A percentile compares a stretch with the other conserved stretches of the same genome.
phyloP scores from a whole-genome alignment of 805 yeast genomes.

The Candida michaelii region DNA sequence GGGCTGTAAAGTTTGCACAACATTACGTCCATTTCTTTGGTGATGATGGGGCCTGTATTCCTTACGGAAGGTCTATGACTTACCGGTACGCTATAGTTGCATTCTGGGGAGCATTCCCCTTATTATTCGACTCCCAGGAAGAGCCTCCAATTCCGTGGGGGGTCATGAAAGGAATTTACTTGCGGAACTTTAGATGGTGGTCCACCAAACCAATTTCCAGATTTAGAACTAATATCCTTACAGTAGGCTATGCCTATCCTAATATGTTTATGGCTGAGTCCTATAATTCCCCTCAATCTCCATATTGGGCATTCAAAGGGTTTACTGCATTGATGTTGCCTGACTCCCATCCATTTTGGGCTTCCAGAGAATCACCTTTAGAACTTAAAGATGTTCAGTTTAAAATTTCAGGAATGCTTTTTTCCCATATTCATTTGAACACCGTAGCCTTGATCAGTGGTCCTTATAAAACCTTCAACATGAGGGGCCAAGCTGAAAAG shows the following conservation, averaged over 20 bases:
- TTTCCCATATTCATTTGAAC: constrained; percentile 10
- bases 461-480: constrained; percentile 10
- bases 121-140: constrained; percentile 3
- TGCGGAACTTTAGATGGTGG: constrained; percentile 16
- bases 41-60: constrained; percentile 14
- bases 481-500: constrained; percentile 11
- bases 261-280: constrained; percentile 12
- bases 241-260: constrained; percentile 16
- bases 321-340: constrained; percentile 9
- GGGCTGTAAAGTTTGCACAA: constrained; percentile 22
- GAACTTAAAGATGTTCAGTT: constrained; percentile 2
- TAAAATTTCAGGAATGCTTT: constrained; percentile 11
- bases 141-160: constrained; percentile 15
- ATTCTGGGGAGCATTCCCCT: constrained; percentile 15
- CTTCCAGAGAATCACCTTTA: constrained; percentile 10
- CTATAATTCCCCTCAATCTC: constrained; percentile 16
- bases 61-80: constrained; percentile 15
- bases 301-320: constrained; percentile 16
- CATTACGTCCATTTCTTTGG: constrained; percentile 22
- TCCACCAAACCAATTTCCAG: constrained; percentile 11
- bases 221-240: constrained; percentile 10
- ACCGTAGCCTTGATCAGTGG: constrained; percentile 15
- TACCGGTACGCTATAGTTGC: constrained; percentile 14
- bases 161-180: constrained; percentile 12
- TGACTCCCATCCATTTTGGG: constrained; percentile 15